Base-by-base conservation (phyloP, 1,139 yeast species). In the Taphrina deformans region DNA sequence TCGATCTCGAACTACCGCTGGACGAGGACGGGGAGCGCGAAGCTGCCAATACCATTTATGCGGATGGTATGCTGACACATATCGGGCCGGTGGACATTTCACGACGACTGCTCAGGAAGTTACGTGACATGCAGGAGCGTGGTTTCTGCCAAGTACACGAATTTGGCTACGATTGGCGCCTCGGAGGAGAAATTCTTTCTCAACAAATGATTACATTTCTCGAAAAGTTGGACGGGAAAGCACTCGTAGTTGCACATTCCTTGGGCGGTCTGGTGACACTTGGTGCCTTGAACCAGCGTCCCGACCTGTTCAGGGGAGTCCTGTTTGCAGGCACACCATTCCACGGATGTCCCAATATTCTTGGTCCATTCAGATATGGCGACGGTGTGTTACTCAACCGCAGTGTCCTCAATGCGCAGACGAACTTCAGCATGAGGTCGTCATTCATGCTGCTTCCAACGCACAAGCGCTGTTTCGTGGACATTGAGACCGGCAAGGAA, bases 251-350 rank as follows among this genome's bases (percentile, higher is more conserved):
- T 65, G 95, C 95, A 0, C 97, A 91, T 75, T 89, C 96, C 0
- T 90, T 91, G 97, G 97, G 97, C 61, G 97, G 97, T 0, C 73
- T 91, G 24, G 81, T 91, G 23, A 85, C 96, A 0, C 96, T 89
- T 72, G 87, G 87, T 65, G 88, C 89, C 0, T 78, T 91, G 79
- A 88, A 87, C 66, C 77, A 78, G 55, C 82, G 85, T 66, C 92
- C 96, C 0, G 78, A 81, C 10, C 75, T 89, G 51, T 82, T 91
- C 72, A 78, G 93, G 67, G 92, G 93, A 0, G 72, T 91, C 1
- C 74, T 91, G 1, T 91, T 89, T 72, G 95, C 85, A 1, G 97
- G 97, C 0, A 83, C 85, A 0, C 97, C 97, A 1, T 62, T 56
- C 33, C 80, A 86, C 40, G 90, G 89, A 71, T 90, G 97, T 74